A percentile compares a stretch with the other conserved stretches of the same genome.
phyloP scores from a whole-genome alignment of 2,329 filamentous ascomycete species.

The Paecilomyces variotii region DNA sequence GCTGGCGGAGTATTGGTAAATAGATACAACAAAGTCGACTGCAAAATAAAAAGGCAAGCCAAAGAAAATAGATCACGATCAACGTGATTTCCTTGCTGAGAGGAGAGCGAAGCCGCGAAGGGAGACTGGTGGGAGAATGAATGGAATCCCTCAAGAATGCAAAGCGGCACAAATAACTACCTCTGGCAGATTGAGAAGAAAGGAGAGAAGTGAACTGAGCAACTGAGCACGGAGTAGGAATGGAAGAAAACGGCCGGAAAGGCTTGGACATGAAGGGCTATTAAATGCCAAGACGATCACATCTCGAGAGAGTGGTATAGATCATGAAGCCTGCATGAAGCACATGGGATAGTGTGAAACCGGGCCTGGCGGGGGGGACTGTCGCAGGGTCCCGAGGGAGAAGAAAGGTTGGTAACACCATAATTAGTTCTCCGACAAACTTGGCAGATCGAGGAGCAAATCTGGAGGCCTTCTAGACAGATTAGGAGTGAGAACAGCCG shows the following conservation, averaged over 20 bases:
- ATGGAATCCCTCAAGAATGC: constrained; percentile 11
- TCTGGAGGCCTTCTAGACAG: not conserved
- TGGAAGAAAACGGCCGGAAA: constrained; percentile 8
- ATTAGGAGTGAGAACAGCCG: not conserved
- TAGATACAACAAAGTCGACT: not conserved
- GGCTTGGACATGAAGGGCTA: constrained; percentile 3
- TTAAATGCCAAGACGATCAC: constrained; percentile 6
- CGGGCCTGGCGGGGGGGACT: constrained; percentile 1
- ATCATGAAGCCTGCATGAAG: constrained; percentile 14
- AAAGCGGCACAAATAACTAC: not conserved
- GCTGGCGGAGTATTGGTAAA: constrained; percentile 2
- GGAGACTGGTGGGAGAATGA: constrained; percentile 10
- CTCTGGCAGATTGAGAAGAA: constrained; percentile 4
- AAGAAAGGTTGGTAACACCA: not conserved
- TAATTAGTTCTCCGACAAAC: not conserved
- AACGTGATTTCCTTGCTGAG: constrained; percentile 9
- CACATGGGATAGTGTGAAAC: constrained; percentile 12
- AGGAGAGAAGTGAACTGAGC: constrained; percentile 4
- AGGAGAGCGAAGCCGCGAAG: constrained; percentile 4
- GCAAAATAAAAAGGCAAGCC: constrained; percentile 1
- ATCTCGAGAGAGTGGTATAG: constrained; percentile 7
- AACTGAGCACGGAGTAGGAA: constrained; percentile 3
- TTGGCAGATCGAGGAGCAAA: not conserved
- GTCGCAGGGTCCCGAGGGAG: constrained; percentile 3
- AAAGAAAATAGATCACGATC: constrained; percentile 11